Evolutionary conservation across 129 eudicot species (phyloP).

Genomic region (Lactuca sativa): DNA sequence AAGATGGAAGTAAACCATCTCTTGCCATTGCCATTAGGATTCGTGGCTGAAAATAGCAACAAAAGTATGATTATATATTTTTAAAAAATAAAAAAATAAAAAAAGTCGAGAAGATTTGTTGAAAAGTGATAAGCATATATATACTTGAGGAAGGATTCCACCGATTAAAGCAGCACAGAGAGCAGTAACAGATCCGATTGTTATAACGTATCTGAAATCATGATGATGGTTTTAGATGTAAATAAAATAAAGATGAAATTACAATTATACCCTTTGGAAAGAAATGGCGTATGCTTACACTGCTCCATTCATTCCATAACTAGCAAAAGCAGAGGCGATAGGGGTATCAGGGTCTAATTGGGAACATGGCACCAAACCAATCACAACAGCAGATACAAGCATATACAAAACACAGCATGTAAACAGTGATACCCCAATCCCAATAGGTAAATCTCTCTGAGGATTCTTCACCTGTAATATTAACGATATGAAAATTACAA

Average conservation of each 20-base stretch:
- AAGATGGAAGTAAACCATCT: slow-evolving; percentile 65
- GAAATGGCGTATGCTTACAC: slow-evolving; percentile 38
- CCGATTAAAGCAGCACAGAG: slow-evolving; percentile 69
- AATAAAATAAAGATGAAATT: slow-evolving; percentile 1
- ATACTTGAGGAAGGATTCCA: slow-evolving; percentile 64
- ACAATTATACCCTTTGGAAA: background rate
- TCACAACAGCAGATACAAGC: slow-evolving; percentile 61
- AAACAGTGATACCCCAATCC: slow-evolving; percentile 58
- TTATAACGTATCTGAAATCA: slow-evolving; percentile 48
- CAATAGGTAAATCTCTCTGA: slow-evolving; percentile 63
- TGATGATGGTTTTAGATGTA: background rate
- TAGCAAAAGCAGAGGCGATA: slow-evolving; percentile 60
- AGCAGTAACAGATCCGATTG: slow-evolving; percentile 65
- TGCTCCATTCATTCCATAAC: slow-evolving; percentile 69
- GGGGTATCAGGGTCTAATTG: slow-evolving; percentile 68
- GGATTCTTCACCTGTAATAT: slow-evolving; percentile 62
- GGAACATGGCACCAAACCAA: slow-evolving; percentile 60
- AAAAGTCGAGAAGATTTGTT: background rate
- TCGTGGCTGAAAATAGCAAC: slow-evolving; percentile 54
- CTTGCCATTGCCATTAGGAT: slow-evolving; percentile 77
- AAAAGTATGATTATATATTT: slow-evolving; percentile 4
- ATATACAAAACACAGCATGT: slow-evolving; percentile 64
- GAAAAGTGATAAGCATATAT: background rate
- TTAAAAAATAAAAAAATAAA: background rate
- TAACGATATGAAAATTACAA: background rate